phyloP scores from a whole-genome alignment of 169 alveolate genomes.

The Amoebophrya sp. region DNA sequence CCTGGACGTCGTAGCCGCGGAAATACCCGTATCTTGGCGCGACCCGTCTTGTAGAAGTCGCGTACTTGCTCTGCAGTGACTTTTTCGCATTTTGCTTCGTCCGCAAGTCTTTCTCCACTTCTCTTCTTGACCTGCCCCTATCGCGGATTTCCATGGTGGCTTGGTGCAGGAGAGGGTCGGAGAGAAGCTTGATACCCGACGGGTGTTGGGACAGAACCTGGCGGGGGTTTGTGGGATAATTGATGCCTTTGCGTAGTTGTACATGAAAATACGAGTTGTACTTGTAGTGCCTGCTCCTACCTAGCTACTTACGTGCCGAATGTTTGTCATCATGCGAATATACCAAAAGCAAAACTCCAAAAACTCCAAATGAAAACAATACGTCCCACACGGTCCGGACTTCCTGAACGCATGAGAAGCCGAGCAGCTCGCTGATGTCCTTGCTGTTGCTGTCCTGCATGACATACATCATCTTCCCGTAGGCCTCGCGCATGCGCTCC shows the following conservation, averaged over 20 bases:
- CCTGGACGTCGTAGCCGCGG: background rate
- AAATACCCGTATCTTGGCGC: background rate
- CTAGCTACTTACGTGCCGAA: too few species aligned
- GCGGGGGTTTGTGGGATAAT: too few species aligned
- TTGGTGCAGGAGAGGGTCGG: background rate
- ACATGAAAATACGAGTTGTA: too few species aligned
- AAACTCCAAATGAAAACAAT: background rate
- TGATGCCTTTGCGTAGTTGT: too few species aligned
- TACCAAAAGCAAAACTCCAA: background rate
- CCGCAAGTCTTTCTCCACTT: background rate
- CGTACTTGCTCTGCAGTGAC: background rate
- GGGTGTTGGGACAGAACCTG: background rate
- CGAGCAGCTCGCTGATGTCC: constrained; percentile 66
- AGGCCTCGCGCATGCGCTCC: constrained; percentile 75
- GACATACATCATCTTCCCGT: constrained; percentile 77
- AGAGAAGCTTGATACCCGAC: background rate
- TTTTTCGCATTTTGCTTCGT: background rate
- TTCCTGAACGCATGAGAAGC: constrained; percentile 43
- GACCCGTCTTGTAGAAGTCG: background rate
- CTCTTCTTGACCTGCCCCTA: too few species aligned
- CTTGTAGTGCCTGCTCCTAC: too few species aligned
- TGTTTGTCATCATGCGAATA: background rate
- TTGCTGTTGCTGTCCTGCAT: constrained; percentile 79
- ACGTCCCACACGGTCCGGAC: constrained; percentile 24
- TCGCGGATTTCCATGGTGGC: background rate